A percentile compares a stretch with the other conserved stretches of the same genome.
Conservation (phyloP, 495 filamentous ascomycete species). For the Terfezia claveryi region DNA sequence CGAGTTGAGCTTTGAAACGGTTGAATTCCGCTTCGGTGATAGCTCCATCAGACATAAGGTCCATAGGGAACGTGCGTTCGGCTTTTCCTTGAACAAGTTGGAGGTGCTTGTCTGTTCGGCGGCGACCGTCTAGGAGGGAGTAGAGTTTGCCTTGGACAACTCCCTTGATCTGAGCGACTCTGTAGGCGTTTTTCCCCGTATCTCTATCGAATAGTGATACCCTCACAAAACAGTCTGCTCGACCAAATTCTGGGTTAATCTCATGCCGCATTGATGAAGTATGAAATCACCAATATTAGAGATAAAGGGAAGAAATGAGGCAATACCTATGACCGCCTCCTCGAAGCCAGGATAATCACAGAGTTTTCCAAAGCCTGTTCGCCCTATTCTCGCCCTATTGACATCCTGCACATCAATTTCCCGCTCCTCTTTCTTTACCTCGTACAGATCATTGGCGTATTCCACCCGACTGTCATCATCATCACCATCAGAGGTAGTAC, state of each 20-base stretch:
- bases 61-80: conserved; percentile 57
- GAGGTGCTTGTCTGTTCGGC: conserved; percentile 54
- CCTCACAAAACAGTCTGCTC: conserved; percentile 49
- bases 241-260: background rate
- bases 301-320: background rate
- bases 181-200: conserved; percentile 51
- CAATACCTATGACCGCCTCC: conserved; percentile 38
- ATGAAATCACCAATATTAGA: too few relatives aligned
- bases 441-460: conserved; percentile 40
- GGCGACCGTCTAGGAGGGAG: conserved; percentile 44
- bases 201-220: conserved; percentile 54
- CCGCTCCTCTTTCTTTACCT: conserved; percentile 22
- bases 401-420: conserved; percentile 46
- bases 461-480: conserved; percentile 55
- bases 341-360: conserved; percentile 85
- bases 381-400: conserved; percentile 58
- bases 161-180: conserved; percentile 68
- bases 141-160: conserved; percentile 63
- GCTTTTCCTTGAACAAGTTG: conserved; percentile 53
- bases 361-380: conserved; percentile 58
- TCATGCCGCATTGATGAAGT: too few relatives aligned
- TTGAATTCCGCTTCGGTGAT: conserved; percentile 62
- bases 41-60: conserved; percentile 51
- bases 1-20: conserved; percentile 57
- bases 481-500: conserved; percentile 36